Evolutionary conservation across 2,329 filamentous ascomycete genomes (phyloP).

Genomic region (Hymenoscyphus fraxineus): DNA sequence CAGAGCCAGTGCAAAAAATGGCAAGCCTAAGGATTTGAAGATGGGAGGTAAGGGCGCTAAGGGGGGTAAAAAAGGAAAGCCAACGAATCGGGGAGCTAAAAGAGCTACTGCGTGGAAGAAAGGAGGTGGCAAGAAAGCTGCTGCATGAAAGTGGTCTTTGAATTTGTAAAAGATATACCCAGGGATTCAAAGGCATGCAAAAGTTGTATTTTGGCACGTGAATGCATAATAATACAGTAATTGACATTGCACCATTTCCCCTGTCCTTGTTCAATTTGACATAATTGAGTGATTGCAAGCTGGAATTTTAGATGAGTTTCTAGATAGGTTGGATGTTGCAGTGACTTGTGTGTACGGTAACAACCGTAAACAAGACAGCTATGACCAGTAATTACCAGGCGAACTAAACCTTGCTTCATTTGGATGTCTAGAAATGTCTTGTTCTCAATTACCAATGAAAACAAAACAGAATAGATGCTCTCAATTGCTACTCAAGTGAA

Average conservation of each 20-base stretch:
- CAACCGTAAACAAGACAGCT: too few relatives aligned
- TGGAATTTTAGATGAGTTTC: too few relatives aligned
- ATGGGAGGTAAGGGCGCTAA: conserved; percentile 54
- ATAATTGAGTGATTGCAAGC: too few relatives aligned
- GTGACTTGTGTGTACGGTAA: too few relatives aligned
- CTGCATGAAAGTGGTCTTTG: not conserved
- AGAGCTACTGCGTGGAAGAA: conserved; percentile 38
- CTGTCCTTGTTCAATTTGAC: too few relatives aligned
- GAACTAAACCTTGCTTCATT: too few relatives aligned
- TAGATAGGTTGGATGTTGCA: too few relatives aligned
- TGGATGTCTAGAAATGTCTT: too few relatives aligned
- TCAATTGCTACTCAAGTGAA: not conserved
- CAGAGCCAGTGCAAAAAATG: conserved; percentile 64
- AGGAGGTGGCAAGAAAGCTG: conserved; percentile 35
- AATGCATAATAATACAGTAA: too few relatives aligned
- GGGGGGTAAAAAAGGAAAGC: conserved; percentile 43
- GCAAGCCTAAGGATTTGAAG: conserved; percentile 59
- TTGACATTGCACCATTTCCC: too few relatives aligned
- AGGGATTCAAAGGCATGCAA: not conserved
- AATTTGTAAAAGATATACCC: conserved; percentile 2
- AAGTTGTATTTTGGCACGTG: not conserved
- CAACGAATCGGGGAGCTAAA: conserved; percentile 35
- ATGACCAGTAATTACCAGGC: too few relatives aligned
- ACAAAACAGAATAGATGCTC: not conserved
- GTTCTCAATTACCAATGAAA: too few relatives aligned